Base-by-base conservation (phyloP, 164 flowering plant genomes). In the Magnolia officinalis region DNA sequence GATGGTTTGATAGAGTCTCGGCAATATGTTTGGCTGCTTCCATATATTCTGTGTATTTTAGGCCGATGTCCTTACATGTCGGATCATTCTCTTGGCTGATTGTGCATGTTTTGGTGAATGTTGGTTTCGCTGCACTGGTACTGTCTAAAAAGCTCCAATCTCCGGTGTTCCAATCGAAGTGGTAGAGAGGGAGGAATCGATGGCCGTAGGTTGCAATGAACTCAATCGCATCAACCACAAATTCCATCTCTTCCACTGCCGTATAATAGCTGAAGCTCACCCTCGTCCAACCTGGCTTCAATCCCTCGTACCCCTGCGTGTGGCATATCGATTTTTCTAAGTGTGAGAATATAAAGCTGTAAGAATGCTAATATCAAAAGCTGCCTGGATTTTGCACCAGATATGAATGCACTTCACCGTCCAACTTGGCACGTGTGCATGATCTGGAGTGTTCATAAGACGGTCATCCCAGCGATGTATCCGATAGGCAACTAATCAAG, bases 201-300 rank as follows among this genome's bases (percentile, higher is more conserved):
- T 75, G 78, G 23, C 72, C 78, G 21, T 58, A 58, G 23, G 8
- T 37, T n/a, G 72, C 78, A 7, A 69, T 45, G 64, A 75, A 67
- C 50, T 75, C 72, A 11, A 75, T 31, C 1, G 73, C 72, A 31
- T 69, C 67, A 11, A 69, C 65, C 51, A 75, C 72, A 70, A 52
- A 68, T 24, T 75, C 72, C 72, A 75, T 67, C 67, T 75, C 78
- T 37, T 75, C 73, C 66, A 75, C 19, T 9, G 72, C 11, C 19
- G 72, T 75, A 45, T 75, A 75, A 59, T 75, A 75, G 66, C 73
- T 67, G 65, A 75, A 55, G 78, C 78, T 75, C 51, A 75, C 71
- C 67, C 78, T 75, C 16, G 78, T 75, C 78, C 78, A 75, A 26
- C 78, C 78, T n/a, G 78, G 78, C 55, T 75, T 75, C 29, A 75